These are phyloP conservation scores for Avena insularis DNA, from an alignment of 176 grass and related monocot species.

Conservation along the genomic window DNA sequence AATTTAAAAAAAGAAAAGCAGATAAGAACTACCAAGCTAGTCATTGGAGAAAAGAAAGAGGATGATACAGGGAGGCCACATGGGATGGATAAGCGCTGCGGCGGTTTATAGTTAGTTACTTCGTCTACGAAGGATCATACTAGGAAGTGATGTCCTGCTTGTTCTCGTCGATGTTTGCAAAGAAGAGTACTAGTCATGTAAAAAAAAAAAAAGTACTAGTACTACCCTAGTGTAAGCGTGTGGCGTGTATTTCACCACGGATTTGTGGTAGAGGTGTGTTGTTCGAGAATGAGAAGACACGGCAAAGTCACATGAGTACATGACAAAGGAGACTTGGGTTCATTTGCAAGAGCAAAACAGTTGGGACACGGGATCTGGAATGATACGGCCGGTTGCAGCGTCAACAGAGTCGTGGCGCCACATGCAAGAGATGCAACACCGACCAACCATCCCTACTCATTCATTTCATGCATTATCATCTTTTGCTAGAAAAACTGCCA, in stretches of 20 bases:
- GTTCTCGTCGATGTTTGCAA: background rate
- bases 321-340: background rate
- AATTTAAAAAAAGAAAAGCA: no score
- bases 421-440: constrained; percentile 21
- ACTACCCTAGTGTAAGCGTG: no score
- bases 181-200: background rate
- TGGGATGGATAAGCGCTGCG: background rate
- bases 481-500: background rate
- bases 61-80: background rate
- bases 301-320: no score
- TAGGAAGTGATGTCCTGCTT: background rate
- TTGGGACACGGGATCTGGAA: background rate
- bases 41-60: background rate
- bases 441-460: background rate
- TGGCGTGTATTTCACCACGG: no score
- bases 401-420: constrained; percentile 35
- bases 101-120: background rate
- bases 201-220: background rate
- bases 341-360: background rate
- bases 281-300: no score
- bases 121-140: background rate
- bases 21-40: background rate
- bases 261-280: no score
- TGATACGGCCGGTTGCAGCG: background rate
- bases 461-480: background rate